Evolutionary conservation across 2,329 filamentous ascomycete genomes (phyloP).

Genomic region (Phaeosphaeriaceae sp.): DNA sequence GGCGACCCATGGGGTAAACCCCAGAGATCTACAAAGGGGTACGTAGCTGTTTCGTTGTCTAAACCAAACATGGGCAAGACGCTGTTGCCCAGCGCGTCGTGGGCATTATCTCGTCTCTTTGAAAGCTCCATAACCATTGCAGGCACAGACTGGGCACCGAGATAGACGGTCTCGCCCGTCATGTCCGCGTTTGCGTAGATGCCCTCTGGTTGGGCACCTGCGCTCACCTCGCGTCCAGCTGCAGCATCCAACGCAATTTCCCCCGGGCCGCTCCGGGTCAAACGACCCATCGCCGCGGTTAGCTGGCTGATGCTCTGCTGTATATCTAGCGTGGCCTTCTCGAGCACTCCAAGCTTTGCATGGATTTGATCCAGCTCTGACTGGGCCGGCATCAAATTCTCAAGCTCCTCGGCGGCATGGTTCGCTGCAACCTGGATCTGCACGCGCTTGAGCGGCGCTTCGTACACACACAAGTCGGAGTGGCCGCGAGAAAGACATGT

Average conservation of each 20-base stretch:
- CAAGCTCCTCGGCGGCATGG: slow-evolving; percentile 46
- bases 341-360: slow-evolving; percentile 54
- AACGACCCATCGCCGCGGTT: slow-evolving; percentile 39
- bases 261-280: slow-evolving; percentile 36
- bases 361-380: slow-evolving; percentile 56
- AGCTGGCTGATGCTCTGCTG: slow-evolving; percentile 42
- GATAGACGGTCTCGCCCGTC: slow-evolving; percentile 65
- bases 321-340: slow-evolving; percentile 40
- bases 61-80: slow-evolving; percentile 68
- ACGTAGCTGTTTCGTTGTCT: slow-evolving; percentile 69
- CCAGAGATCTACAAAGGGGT: slow-evolving; percentile 70
- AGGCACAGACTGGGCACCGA: slow-evolving; percentile 67
- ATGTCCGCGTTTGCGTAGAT: slow-evolving; percentile 66
- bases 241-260: slow-evolving; percentile 43
- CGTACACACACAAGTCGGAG: slow-evolving; percentile 56
- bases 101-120: slow-evolving; percentile 55
- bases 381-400: slow-evolving; percentile 57
- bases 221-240: slow-evolving; percentile 44
- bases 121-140: slow-evolving; percentile 63
- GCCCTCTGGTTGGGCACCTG: slow-evolving; percentile 57
- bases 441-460: slow-evolving; percentile 48
- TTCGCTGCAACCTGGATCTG: slow-evolving; percentile 48
- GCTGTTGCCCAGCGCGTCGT: slow-evolving; percentile 63
- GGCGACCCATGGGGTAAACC: slow-evolving; percentile 64
- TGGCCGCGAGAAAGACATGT: slow-evolving; percentile 59